Base-by-base conservation (phyloP, 108 stramenopile species). In the Fistulifera pelliculosa region DNA sequence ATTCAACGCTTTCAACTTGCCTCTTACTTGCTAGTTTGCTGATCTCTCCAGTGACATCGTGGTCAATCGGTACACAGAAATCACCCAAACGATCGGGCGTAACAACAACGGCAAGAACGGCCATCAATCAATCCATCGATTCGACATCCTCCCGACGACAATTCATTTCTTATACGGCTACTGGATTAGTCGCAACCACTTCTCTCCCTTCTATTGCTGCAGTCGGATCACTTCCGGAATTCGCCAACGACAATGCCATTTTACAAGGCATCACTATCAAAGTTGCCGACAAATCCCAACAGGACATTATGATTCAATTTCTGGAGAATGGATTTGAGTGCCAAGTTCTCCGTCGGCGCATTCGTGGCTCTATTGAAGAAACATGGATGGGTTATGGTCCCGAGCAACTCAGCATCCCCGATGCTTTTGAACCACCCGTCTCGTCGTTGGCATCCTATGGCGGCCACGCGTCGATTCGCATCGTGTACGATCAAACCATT, bases 301-400 rank as follows among this genome's bases (percentile, higher is more conserved):
- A 65, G 35, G 74, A 89, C 39, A 62, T 64, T 10, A 89, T 82
- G 60, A 77, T 89, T 52, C 39, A 26, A 18, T 90, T 90, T 56
- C 64, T 90, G 28, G 56, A 55, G 8, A 60, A 80, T 40, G 73
- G 60, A 4, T 89, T 89, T 59, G 77, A 74, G 38, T 75, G 68
- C 25, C 27, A 70, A 28, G 61, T 70, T 23, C 40, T 67, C 21
- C 57, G 74, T 27, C 44, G 66, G 38, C 22, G 75, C 21, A 69
- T 65, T 14, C 24, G 22, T 35, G 68, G 60, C 14, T 28, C 61
- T 0, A 54, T 75, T 11, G 69, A 71, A 64, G 69, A 70, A 23
- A 69, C 60, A 75, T 91, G 89, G 89, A 56, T 91, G 17, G 85
- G 83, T 14, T 91, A 73, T 56, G 89, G 89, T 47, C 89, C 89